These are phyloP conservation scores for Falciphora oryzae DNA, from an alignment of 2,329 filamentous ascomycete genomes.

Conservation along the genomic window DNA sequence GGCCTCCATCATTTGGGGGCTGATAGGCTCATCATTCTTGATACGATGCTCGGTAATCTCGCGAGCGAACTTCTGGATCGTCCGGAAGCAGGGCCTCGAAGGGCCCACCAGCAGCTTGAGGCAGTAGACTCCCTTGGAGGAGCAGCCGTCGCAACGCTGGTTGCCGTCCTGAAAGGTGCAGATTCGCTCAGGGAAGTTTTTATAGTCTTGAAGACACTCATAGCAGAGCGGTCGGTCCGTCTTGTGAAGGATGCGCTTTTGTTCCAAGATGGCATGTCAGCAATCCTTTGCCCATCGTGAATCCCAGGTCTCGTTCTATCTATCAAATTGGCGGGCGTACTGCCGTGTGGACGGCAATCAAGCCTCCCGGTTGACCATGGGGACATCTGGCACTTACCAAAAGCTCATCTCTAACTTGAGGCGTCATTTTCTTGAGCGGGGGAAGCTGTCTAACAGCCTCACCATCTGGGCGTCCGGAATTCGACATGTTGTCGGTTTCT, in stretches of 20 bases:
- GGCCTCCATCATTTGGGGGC: neutral
- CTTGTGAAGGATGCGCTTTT: neutral
- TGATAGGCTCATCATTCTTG: neutral
- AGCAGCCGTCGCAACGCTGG: slow-evolving; percentile 2
- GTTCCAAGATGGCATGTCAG: neutral
- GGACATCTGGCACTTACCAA: neutral
- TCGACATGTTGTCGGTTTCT: no score
- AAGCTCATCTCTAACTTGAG: neutral
- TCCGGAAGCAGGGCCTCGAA: slow-evolving; percentile 7
- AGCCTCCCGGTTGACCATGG: no score
- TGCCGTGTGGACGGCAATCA: neutral
- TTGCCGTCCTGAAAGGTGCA: neutral
- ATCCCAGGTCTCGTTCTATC: no score
- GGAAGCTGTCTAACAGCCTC: no score
- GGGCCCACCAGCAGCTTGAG: neutral
- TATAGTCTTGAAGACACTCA: neutral
- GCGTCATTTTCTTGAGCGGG: neutral
- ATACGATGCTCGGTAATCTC: slow-evolving; percentile 5
- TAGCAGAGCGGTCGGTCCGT: slow-evolving; percentile 7
- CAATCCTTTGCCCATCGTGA: neutral
- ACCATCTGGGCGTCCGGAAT: no score
- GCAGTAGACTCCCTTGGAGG: slow-evolving; percentile 3
- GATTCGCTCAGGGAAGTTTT: neutral
- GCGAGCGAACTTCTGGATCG: neutral
- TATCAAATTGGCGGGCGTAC: no score